Base-by-base conservation (phyloP, 2,329 filamentous ascomycete genomes). In the Xylariaceae sp. region DNA sequence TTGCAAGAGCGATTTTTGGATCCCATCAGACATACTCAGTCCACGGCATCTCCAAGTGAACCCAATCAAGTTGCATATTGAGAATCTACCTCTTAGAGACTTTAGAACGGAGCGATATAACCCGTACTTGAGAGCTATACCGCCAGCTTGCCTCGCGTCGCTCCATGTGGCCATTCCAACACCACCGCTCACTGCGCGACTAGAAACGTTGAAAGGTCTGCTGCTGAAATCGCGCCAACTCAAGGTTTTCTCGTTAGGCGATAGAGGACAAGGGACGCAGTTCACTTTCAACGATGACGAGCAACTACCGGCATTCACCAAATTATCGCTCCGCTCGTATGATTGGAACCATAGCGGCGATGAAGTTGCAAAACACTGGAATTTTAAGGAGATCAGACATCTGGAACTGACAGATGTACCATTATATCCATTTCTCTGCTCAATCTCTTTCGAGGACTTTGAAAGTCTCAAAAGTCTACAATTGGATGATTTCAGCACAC, bases 401-500 rank as follows among this genome's bases (percentile, higher is more conserved):
- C 65, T 78, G 7, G 62, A 68, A 30, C 64, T 77, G 32, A 55
- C 72, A 22, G 71, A 71, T 22, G 71, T 77, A 5, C 74, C 75
- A 1, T 55, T 74, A 11, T 68, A 65, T 53, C 68, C 68, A 39
- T 77, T 78, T 42, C 65, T 79, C 11, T 54, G 56, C 7, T 75
- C 75, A 1, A 63, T 77, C 6, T 54, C 59, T 6, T 68, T 72
- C 17, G 17, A 49, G 4, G 61, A 72, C 36, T 62, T 79, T 32
- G 53, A 58, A 5, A 52, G 57, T 3, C 62, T 79, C 1, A 63
- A 65, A 11, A 63, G 58, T 1, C 60, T 78, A 2, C 66, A 68
- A 11, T 67, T 71, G 19, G 71, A 76, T n/a, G 75, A 78, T 51
- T 73, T 68, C 48, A 74, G 68, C 49, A 68, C 71, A 3, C 71